Conservation (phyloP, 805 yeast species). For the Jamesozyma piceae region DNA sequence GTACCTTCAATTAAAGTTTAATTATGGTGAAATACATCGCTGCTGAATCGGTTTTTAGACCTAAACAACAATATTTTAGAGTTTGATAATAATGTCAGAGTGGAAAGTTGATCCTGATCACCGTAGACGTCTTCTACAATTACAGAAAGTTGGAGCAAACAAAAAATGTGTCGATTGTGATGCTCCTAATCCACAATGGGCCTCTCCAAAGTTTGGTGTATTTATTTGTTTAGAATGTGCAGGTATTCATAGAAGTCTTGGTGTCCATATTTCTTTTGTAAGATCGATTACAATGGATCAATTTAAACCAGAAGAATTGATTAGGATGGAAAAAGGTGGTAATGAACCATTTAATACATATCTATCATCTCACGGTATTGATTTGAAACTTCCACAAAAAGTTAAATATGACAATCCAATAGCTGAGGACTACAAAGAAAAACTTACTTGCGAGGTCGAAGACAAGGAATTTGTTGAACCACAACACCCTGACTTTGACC, state of each 20-base stretch:
- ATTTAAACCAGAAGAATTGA: constrained; percentile 85
- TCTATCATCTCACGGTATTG: constrained; percentile 65
- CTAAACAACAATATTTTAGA: no score
- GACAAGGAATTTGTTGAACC: constrained; percentile 61
- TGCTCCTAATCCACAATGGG: constrained; percentile 99
- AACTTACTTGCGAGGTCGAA: constrained; percentile 64
- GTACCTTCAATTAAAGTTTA: no score
- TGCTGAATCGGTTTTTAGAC: no score
- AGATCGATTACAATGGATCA: constrained; percentile 97
- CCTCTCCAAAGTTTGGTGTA: constrained; percentile 95
- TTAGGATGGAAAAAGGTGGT: constrained; percentile 91
- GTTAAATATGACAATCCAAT: constrained; percentile 78
- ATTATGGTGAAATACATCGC: no score
- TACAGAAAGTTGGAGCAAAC: constrained; percentile 77
- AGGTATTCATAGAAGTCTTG: constrained; percentile 89
- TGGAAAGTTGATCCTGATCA: constrained; percentile 94
- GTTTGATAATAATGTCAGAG: constrained; percentile 43
- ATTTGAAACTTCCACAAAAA: constrained; percentile 51
- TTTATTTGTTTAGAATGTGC: constrained; percentile 97
- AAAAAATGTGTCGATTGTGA: constrained; percentile 88
- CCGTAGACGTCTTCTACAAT: constrained; percentile 62
- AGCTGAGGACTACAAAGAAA: constrained; percentile 89
- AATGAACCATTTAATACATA: constrained; percentile 65
- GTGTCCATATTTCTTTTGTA: constrained; percentile 94
- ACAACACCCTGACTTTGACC: constrained; percentile 42